Evolutionary conservation across 345 rosid species (phyloP).

Genomic region (Euphorbia peplus): DNA sequence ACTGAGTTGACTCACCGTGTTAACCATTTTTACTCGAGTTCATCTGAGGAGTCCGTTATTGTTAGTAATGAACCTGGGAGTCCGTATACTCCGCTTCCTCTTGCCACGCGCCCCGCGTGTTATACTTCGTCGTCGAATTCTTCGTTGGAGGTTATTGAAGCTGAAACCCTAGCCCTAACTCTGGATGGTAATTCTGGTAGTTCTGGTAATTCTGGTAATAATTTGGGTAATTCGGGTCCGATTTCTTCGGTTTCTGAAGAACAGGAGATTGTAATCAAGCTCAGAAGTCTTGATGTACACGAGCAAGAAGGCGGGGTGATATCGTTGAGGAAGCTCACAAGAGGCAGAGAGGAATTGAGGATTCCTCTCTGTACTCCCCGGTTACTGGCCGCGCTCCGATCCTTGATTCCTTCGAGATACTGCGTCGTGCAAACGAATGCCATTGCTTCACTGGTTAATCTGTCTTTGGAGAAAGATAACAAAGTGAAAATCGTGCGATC

Average conservation of each 20-base stretch:
- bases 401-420: slow-evolving; percentile 19
- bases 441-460: slow-evolving; percentile 28
- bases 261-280: slow-evolving; percentile 22
- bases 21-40: slow-evolving; percentile 27
- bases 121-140: slow-evolving; percentile 26
- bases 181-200: slow-evolving; percentile 20
- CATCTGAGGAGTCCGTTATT: slow-evolving; percentile 32
- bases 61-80: slow-evolving; percentile 21
- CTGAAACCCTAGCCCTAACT: slow-evolving; percentile 16
- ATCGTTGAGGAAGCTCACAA: slow-evolving; percentile 19
- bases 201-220: slow-evolving; percentile 9
- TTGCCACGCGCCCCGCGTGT: slow-evolving; percentile 72
- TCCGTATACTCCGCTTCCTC: slow-evolving; percentile 66
- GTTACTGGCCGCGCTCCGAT: slow-evolving; percentile 16
- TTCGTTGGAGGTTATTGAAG: slow-evolving; percentile 18
- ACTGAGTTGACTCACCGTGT: slow-evolving; percentile 43
- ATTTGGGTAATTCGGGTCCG: background rate
- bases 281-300: slow-evolving; percentile 23
- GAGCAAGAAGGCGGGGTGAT: slow-evolving; percentile 27
- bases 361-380: slow-evolving; percentile 14
- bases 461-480: slow-evolving; percentile 27
- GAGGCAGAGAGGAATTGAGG: slow-evolving; percentile 24
- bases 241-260: slow-evolving; percentile 16
- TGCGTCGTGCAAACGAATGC: slow-evolving; percentile 22
- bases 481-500: slow-evolving; percentile 31